Conservation (phyloP, 805 yeast species). For the Monosporozyma solicola region DNA sequence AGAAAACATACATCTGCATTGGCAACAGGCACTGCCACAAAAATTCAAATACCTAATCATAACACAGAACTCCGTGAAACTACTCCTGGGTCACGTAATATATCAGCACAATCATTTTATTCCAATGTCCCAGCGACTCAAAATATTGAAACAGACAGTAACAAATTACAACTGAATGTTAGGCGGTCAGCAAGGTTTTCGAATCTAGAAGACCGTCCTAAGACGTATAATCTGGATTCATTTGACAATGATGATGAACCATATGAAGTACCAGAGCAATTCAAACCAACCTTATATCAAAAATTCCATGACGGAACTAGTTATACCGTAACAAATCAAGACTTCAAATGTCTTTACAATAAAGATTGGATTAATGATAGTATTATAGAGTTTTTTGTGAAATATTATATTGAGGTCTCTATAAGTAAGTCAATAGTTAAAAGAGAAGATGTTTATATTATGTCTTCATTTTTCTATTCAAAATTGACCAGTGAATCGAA, state of each 20-base stretch:
- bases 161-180: not conserved
- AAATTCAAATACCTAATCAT: not conserved
- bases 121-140: not conserved
- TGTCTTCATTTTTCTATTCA: slow-evolving; percentile 79
- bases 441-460: slow-evolving; percentile 39
- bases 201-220: not conserved
- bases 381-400: slow-evolving; percentile 74
- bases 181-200: slow-evolving; percentile 8
- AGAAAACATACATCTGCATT: not conserved
- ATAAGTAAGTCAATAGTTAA: slow-evolving; percentile 24
- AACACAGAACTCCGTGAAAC: not conserved
- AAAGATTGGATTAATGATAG: slow-evolving; percentile 87
- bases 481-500: slow-evolving; percentile 39
- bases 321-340: slow-evolving; percentile 54
- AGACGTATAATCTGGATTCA: slow-evolving; percentile 3
- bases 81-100: not conserved
- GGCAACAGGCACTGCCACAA: not conserved
- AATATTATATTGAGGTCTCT: slow-evolving; percentile 40
- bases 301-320: slow-evolving; percentile 45
- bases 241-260: slow-evolving; percentile 3
- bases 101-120: not conserved
- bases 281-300: slow-evolving; percentile 39
- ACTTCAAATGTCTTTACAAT: slow-evolving; percentile 69
- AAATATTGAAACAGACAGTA: not conserved
- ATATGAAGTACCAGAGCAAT: slow-evolving; percentile 21